Evolutionary conservation across 2,329 filamentous ascomycete genomes (phyloP).

Genomic region (Alternaria rosae): DNA sequence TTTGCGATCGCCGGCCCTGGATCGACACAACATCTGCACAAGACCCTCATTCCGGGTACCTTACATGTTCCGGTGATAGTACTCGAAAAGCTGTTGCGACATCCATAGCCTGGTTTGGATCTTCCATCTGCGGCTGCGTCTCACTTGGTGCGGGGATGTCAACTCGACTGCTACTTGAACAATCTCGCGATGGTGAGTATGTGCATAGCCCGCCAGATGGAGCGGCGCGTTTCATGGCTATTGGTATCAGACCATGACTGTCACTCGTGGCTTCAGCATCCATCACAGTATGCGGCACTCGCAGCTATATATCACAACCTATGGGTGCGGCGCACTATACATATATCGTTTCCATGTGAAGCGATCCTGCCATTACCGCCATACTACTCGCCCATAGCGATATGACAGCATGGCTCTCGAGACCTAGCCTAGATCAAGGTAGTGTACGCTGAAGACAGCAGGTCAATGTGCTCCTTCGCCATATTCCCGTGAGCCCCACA

Average conservation of each 20-base stretch:
- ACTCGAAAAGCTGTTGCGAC: not conserved
- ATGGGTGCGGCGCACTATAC: not conserved
- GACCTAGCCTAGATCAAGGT: not conserved
- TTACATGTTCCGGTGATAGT: not conserved
- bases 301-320: slow-evolving; percentile 3
- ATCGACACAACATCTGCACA: not conserved
- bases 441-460: slow-evolving; percentile 9
- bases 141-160: not conserved
- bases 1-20: not conserved
- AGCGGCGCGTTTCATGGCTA: slow-evolving; percentile 7
- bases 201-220: not conserved
- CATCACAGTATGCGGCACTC: not conserved
- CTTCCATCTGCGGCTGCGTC: not conserved
- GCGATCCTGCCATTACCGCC: slow-evolving; percentile 11
- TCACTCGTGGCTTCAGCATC: not conserved
- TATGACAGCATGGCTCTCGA: not conserved
- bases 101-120: not conserved
- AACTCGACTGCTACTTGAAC: not conserved
- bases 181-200: not conserved
- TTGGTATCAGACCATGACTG: not conserved
- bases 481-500: slow-evolving; percentile 21
- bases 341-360: not conserved
- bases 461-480: slow-evolving; percentile 9
- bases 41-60: slow-evolving; percentile 4
- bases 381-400: slow-evolving; percentile 6